Evolutionary conservation across 163 green algal genomes (phyloP).

Genomic region (Scenedesmus sp.): DNA sequence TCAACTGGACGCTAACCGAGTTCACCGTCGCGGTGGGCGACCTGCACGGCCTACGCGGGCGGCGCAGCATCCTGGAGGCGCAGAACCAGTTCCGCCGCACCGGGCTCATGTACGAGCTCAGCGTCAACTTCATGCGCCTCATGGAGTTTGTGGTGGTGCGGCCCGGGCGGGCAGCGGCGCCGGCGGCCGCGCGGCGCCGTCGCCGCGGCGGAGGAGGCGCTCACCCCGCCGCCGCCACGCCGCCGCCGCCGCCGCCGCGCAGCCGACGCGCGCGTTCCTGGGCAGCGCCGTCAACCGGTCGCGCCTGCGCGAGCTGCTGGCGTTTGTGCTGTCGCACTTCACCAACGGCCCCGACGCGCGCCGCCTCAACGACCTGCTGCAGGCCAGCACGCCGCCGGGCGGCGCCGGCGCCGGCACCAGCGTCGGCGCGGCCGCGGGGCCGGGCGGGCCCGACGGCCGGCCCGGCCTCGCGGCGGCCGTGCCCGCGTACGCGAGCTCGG

Average conservation of each 20-base stretch:
- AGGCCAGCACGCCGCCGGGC: conserved; percentile 10
- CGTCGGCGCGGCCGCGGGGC: background rate
- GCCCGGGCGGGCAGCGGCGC: conserved; percentile 43
- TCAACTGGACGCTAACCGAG: conserved; percentile 90
- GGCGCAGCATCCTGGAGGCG: conserved; percentile 41
- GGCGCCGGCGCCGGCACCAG: conserved; percentile 6
- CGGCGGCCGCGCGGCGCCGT: too few species aligned
- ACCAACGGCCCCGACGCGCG: conserved; percentile 55
- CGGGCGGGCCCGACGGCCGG: background rate
- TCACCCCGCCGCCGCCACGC: too few species aligned
- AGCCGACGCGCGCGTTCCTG: conserved; percentile 16
- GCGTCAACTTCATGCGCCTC: conserved; percentile 72
- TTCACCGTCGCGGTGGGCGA: conserved; percentile 64
- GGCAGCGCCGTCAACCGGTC: conserved; percentile 18
- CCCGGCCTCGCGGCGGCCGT: background rate
- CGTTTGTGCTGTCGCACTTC: conserved; percentile 79
- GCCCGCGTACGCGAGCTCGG: conserved; percentile 6
- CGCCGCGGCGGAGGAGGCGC: too few species aligned
- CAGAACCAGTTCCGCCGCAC: conserved; percentile 57
- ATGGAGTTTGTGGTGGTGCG: conserved; percentile 74
- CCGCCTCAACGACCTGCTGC: conserved; percentile 40
- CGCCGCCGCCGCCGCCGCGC: background rate
- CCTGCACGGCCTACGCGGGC: conserved; percentile 42
- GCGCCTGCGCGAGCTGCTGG: conserved; percentile 71
- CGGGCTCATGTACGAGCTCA: conserved; percentile 75